Conservation (phyloP, 208 protist genomes). For the Leishmania martiniquensis region DNA sequence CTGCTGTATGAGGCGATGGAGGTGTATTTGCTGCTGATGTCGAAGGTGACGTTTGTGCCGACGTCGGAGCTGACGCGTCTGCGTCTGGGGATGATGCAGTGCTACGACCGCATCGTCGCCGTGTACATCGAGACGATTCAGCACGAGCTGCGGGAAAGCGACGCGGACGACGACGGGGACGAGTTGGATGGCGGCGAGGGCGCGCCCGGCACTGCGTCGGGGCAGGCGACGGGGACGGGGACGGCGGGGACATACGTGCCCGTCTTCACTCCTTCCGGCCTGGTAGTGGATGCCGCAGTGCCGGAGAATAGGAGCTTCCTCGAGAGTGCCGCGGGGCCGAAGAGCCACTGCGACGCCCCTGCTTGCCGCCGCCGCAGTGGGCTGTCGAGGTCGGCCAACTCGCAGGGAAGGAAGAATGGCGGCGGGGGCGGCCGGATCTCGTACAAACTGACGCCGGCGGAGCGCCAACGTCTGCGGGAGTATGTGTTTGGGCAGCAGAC, state of each 20-base stretch:
- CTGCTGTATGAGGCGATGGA: conserved; percentile 76
- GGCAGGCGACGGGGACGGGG: not conserved
- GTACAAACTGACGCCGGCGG: conserved; percentile 28
- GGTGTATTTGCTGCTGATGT: conserved; percentile 72
- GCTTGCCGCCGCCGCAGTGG: not conserved
- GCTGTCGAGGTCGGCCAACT: not conserved
- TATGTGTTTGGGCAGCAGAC: conserved; percentile 22
- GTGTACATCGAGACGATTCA: conserved; percentile 76
- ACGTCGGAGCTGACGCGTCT: conserved; percentile 74
- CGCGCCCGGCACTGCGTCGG: not conserved
- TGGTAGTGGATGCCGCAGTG: conserved; percentile 5
- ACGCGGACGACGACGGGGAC: conserved; percentile 5
- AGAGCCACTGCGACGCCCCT: not conserved
- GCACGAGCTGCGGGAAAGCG: conserved; percentile 50
- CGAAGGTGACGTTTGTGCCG: conserved; percentile 70
- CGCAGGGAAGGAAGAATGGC: conserved; percentile 3
- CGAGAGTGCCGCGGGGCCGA: not conserved
- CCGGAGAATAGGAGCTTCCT: not conserved
- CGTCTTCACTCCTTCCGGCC: conserved; percentile 8
- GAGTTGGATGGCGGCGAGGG: not conserved
- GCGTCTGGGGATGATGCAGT: conserved; percentile 69
- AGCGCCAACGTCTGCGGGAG: conserved; percentile 31
- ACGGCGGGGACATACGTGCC: not conserved
- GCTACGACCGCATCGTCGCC: conserved; percentile 59
- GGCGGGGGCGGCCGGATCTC: conserved; percentile 15